These are phyloP conservation scores for Lichina pygmaea DNA, from an alignment of 495 filamentous ascomycete species.

Conservation along the genomic window DNA sequence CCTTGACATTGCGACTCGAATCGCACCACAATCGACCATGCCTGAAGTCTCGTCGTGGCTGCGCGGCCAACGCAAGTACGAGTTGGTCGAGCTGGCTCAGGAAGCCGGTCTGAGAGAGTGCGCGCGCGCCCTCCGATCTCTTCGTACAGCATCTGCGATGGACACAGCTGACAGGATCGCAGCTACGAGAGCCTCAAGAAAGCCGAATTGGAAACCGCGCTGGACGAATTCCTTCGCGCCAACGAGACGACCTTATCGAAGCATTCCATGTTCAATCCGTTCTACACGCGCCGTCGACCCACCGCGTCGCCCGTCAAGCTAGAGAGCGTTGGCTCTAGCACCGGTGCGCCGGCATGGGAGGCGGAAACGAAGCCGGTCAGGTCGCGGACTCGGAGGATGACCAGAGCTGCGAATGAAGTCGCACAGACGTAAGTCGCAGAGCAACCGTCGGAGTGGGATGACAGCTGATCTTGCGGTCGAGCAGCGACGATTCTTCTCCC, in stretches of 20 bases:
- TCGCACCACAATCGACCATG: conserved; percentile 18
- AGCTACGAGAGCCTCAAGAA: conserved; percentile 55
- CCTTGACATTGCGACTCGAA: conserved; percentile 17
- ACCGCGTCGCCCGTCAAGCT: conserved; percentile 52
- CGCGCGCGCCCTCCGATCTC: conserved; percentile 7
- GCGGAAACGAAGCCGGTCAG: conserved; percentile 17
- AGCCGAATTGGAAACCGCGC: conserved; percentile 45
- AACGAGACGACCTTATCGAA: conserved; percentile 30
- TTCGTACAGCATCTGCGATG: background rate
- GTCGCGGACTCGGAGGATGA: conserved; percentile 3
- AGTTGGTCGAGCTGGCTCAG: conserved; percentile 49
- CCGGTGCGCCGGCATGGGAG: conserved; percentile 11
- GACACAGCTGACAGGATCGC: background rate
- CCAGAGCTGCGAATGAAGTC: conserved; percentile 1
- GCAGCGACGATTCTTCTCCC: conserved; percentile 4
- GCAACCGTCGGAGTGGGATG: background rate
- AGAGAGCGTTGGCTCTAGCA: conserved; percentile 15
- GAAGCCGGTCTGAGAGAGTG: conserved; percentile 50
- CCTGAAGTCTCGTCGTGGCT: conserved; percentile 39
- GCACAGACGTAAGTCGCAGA: background rate
- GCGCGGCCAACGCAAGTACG: conserved; percentile 57
- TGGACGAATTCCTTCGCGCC: conserved; percentile 48
- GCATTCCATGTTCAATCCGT: conserved; percentile 40
- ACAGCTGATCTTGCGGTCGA: background rate
- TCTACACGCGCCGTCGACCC: conserved; percentile 40